phyloP scores from a whole-genome alignment of 257 asterid species.

The Solanum ossicruentum region DNA sequence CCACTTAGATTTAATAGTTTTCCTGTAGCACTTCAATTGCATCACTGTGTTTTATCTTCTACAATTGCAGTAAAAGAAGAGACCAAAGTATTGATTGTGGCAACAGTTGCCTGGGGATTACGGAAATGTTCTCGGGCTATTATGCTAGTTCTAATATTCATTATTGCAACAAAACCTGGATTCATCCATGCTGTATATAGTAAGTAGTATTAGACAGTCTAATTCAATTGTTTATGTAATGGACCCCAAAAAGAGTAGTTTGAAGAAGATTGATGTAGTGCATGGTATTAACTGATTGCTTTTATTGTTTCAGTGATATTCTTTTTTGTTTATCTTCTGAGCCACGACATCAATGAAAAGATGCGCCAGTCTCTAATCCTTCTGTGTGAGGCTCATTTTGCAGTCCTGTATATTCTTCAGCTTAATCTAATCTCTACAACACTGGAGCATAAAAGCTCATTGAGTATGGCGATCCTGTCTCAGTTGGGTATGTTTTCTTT shows the following conservation, averaged over 20 bases:
- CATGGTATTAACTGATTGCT: slow-evolving; percentile 15
- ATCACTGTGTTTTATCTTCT: slow-evolving; percentile 5
- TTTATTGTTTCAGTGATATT: slow-evolving; percentile 68
- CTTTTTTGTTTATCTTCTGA: slow-evolving; percentile 78
- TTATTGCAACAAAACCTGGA: slow-evolving; percentile 91
- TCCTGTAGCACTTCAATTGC: neutral
- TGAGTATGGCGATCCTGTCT: slow-evolving; percentile 52
- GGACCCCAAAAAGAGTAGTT: neutral
- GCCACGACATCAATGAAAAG: slow-evolving; percentile 60
- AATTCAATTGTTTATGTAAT: neutral
- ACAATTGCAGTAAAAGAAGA: slow-evolving; percentile 75
- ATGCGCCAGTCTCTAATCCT: slow-evolving; percentile 81
- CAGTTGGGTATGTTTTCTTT: slow-evolving; percentile 65
- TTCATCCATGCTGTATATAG: slow-evolving; percentile 86
- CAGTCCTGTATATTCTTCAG: slow-evolving; percentile 77
- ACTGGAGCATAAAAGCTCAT: slow-evolving; percentile 54
- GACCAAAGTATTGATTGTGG: slow-evolving; percentile 82
- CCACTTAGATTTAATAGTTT: neutral
- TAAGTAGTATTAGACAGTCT: slow-evolving; percentile 27
- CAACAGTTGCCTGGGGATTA: slow-evolving; percentile 97
- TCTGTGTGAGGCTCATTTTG: slow-evolving; percentile 91
- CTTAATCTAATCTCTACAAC: slow-evolving; percentile 64
- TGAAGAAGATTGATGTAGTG: neutral
- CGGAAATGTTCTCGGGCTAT: slow-evolving; percentile 93
- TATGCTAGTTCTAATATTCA: slow-evolving; percentile 76